Evolutionary conservation across 768 basidiomycete species (phyloP), one percentile per base, ranked within the genome.

Genomic region (Pleurotus eryngii): DNA sequence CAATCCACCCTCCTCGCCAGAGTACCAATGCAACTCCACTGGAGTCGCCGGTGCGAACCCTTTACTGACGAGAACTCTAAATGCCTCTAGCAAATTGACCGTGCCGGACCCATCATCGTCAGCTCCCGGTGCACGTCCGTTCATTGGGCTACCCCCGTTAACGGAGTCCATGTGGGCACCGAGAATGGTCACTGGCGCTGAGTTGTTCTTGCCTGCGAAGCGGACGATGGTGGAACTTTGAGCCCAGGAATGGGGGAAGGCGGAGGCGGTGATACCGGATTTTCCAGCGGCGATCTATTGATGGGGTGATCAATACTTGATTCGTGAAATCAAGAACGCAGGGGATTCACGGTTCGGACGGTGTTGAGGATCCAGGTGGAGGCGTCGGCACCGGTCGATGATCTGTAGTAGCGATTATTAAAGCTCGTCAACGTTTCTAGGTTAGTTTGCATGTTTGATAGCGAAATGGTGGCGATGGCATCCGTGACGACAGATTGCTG

Each of bases 71-170:
- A 81, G 68, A 27, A 67, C 70, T 38, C 77, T 64, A 58, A 74
- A 70, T 20, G 70, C 73, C 63, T 81, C 78, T 8, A 80, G 66
- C 20, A 77, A 65, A 60, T 77, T 78, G 47, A 78, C 76, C 17
- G 67, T 64, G 14, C 79, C 79, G 7, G 74, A 75, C 9, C 80
- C 81, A 51, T 80, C 78, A 60, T 81, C 81, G 49, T 81, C 80
- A 0, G 76, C 76, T 49, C 81, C 80, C 22, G 79, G 80, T 9
- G 78, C 79, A 18, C 74, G 72, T 40, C 76, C 75, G 40, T 63
- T 68, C 2, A 72, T 70, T 0, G 76, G 76, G 40, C 61, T 73
- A 60, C 64, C 65, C 37, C 67, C 65, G 59, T 78, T 78, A 59
- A 74, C 74, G 5, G 73, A 77, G 57, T 78, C 76, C 62, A 78